Evolutionary conservation across 2,329 filamentous ascomycete species (phyloP), one percentile per base, ranked within the genome.

Genomic region (Trichoderma oligosporum): DNA sequence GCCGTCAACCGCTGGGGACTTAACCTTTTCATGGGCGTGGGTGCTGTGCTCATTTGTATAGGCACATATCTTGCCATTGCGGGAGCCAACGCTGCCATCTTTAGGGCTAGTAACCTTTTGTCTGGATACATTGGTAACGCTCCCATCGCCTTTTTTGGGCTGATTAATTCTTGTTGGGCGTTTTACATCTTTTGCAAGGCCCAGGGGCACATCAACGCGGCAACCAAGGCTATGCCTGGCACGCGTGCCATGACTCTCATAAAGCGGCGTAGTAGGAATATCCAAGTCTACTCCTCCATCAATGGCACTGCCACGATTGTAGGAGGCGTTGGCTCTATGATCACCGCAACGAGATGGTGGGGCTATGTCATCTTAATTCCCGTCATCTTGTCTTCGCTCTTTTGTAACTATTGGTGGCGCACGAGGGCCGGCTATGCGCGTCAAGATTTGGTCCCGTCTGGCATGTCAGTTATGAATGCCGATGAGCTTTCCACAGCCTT

Each of bases 71-170:
- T 83, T 74, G 81, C 81, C 8, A 81, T 82, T 14, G 77, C 70
- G 1, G 80, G 81, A 1, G 74, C 70, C 0, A 70, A 81, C 47
- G 66, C 27, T 0, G 58, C 33, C 0, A 70, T 82, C 0, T 83
- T 67, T 56, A 4, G 67, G 0, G 74, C 76, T 0, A 81, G 76
- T 62, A 83, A 83, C 55, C 65, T 82, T 2, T 65, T 83, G 0
- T 82, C 80, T 0, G 81, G 81, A 1, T 82, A 82, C 58, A 70
- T 83, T 16, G 81, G 81, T 2, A 83, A 83, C 57, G 69, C 73
- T 0, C 73, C 78, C 1, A 74, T 78, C 2, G 78, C 78, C 0
- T 22, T 76, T 0, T 83, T 77, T 45, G 80, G 78, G 2, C 51
- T 82, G 0, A 54, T 75, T 39, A 83, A 81, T 62, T 72, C 73